phyloP scores from a whole-genome alignment of 139 green algal species.

The Chlorella sp. region DNA sequence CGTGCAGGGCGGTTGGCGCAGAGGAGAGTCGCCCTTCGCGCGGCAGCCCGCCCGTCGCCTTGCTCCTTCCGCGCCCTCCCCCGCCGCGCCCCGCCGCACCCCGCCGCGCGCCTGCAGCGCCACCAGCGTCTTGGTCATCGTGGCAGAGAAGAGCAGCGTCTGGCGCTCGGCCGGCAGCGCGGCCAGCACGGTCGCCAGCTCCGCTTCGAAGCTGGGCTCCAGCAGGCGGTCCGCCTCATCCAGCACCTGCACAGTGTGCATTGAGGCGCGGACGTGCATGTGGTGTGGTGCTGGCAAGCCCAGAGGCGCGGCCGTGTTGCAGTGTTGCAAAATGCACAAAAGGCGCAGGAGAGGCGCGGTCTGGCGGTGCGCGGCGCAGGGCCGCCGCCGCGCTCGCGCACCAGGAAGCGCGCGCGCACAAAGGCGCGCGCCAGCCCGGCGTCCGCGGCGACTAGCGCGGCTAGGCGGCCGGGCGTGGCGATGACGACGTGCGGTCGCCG shows the following conservation, averaged over 20 bases:
- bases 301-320: no score
- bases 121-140: constrained; percentile 80
- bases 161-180: constrained; percentile 70
- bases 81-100: not conserved
- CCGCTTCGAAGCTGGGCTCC: constrained; percentile 81
- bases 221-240: constrained; percentile 96
- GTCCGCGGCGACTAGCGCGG: constrained; percentile 60
- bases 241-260: constrained; percentile 51
- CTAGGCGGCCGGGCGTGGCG: constrained; percentile 90
- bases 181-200: constrained; percentile 52
- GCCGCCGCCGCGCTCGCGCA: no score
- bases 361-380: no score
- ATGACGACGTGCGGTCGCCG: constrained; percentile 91
- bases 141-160: constrained; percentile 97
- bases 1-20: no score
- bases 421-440: constrained; percentile 46
- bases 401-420: constrained; percentile 65
- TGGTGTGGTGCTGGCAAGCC: no score
- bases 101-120: constrained; percentile 48
- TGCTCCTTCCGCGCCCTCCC: no score
- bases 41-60: no score
- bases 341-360: no score
- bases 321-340: no score
- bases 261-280: not conserved
- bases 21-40: no score